Evolutionary conservation across 108 stramenopile genomes (phyloP), one percentile per base, ranked within the genome.

Genomic region (Skeletonema tropicum): DNA sequence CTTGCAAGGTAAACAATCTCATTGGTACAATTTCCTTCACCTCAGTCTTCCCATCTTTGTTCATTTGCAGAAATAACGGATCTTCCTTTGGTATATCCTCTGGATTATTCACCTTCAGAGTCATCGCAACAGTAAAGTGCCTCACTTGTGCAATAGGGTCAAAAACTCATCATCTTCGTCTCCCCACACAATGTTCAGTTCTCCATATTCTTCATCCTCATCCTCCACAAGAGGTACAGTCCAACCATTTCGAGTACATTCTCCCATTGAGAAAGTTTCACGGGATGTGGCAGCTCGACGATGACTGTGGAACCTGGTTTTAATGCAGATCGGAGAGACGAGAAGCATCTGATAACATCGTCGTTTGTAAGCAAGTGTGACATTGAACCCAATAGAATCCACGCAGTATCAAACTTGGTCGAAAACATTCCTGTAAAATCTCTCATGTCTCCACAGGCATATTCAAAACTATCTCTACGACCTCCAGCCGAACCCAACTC

Each of bases 1-100:
- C 94, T 86, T 94, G 94, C 32, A 86, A 75, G 19, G 94, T 92
- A 66, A 91, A 94, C n/a, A 88, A 75, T 38, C 91, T 78, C 85
- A 90, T 73, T 11, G 94, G 94, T 7, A 94, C 94, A 45, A 91
- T 75, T 62, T 91, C 87, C 38, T 77, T 84, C 13, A 94, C 77
- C 19, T 60, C 84, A 41, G 82, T 76, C 63, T 73, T 48, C 14
- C 65, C 74, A 64, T 71, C 52, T 29, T 33, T 15, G 6, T 52
- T 49, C 73, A 74, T 52, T 58, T 30, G 62, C 60, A 55, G 32
- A 30, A 63, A 70, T 17, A 66, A 35, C 38, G 57, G 41, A 19
- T 68, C 66, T 57, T 74, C 73, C 42, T 70, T 48, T 21, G 68
- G 74, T 7, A 69, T 75, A 11, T 87, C 80, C 17, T 77, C 57